Evolutionary conservation across 1,284 basidiomycete genomes (phyloP).

Genomic region (Hemileia vastatrix): DNA sequence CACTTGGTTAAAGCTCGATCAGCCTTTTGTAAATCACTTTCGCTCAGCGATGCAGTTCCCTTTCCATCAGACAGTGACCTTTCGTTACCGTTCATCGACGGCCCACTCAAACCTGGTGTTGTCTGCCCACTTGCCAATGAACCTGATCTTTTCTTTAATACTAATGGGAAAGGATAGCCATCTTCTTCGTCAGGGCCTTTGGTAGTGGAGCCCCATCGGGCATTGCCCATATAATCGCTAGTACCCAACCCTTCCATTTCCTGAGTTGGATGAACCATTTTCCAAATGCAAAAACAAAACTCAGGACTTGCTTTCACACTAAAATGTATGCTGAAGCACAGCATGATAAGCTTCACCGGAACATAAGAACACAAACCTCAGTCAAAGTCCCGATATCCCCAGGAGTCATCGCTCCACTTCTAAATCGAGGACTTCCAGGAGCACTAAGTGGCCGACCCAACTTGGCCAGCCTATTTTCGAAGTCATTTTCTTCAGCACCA

Average conservation of each 20-base stretch:
- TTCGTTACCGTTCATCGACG: not conserved
- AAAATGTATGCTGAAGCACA: not conserved
- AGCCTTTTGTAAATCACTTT: slow-evolving; percentile 18
- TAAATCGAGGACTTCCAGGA: slow-evolving; percentile 75
- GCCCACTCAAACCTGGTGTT: slow-evolving; percentile 10
- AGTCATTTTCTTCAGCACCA: slow-evolving; percentile 56
- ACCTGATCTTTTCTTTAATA: slow-evolving; percentile 20
- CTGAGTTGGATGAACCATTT: slow-evolving; percentile 35
- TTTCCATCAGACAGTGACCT: not conserved
- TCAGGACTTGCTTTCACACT: not conserved
- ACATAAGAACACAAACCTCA: slow-evolving; percentile 8
- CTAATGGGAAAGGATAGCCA: slow-evolving; percentile 62
- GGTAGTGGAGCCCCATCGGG: slow-evolving; percentile 20
- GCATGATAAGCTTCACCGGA: not conserved
- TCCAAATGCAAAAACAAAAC: not conserved
- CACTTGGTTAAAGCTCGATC: slow-evolving; percentile 13
- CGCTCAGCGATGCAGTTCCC: slow-evolving; percentile 10
- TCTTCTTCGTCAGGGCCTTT: slow-evolving; percentile 70
- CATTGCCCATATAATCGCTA: slow-evolving; percentile 74
- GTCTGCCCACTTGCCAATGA: slow-evolving; percentile 17
- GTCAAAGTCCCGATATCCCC: slow-evolving; percentile 79
- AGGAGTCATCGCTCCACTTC: slow-evolving; percentile 68
- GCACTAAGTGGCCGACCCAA: slow-evolving; percentile 60
- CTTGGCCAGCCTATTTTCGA: slow-evolving; percentile 56
- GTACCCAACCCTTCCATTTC: slow-evolving; percentile 71